Percentiles rank a stretch among this genome's conserved stretches.
These are phyloP conservation scores for Pezicula radicicola DNA, from an alignment of 2,329 filamentous ascomycete species.

Conservation along the genomic window DNA sequence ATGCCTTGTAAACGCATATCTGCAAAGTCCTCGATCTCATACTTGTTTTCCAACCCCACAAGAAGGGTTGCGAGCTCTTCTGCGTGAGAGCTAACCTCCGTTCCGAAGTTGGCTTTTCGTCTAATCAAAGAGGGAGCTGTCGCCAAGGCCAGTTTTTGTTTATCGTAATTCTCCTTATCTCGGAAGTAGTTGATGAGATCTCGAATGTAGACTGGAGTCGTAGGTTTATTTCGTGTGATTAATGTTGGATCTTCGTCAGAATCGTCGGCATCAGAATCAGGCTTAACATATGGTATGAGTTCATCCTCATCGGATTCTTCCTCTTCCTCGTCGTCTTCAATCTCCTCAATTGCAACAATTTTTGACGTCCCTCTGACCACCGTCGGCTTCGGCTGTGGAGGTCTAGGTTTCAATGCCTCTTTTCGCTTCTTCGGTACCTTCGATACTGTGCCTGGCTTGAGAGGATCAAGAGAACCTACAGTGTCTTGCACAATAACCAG, in stretches of 20 bases:
- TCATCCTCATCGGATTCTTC: slow-evolving; percentile 37
- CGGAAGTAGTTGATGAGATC: slow-evolving; percentile 77
- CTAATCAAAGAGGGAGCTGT: slow-evolving; percentile 80
- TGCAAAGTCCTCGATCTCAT: slow-evolving; percentile 75
- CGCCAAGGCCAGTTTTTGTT: slow-evolving; percentile 73
- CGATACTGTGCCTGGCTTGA: slow-evolving; percentile 32
- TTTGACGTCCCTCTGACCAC: slow-evolving; percentile 22
- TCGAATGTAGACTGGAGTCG: slow-evolving; percentile 84
- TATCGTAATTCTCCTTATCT: slow-evolving; percentile 80
- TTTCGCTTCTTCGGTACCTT: slow-evolving; percentile 11
- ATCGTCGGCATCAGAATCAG: slow-evolving; percentile 84
- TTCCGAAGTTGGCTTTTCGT: slow-evolving; percentile 83
- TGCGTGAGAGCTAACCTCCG: slow-evolving; percentile 80
- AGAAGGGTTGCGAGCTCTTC: slow-evolving; percentile 77
- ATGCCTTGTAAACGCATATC: slow-evolving; percentile 75
- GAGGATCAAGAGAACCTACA: slow-evolving; percentile 52
- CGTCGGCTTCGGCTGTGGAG: slow-evolving; percentile 28
- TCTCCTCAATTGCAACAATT: slow-evolving; percentile 60
- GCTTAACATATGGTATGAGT: slow-evolving; percentile 76
- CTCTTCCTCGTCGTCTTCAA: slow-evolving; percentile 53
- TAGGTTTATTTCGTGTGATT: slow-evolving; percentile 77
- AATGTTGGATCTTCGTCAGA: slow-evolving; percentile 91
- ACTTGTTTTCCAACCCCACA: slow-evolving; percentile 80
- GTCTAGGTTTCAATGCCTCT: slow-evolving; percentile 11
- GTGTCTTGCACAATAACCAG: slow-evolving; percentile 62